A percentile compares a stretch with the other conserved stretches of the same genome.
These are phyloP conservation scores for Jaminaea rosea DNA, from an alignment of 1,284 basidiomycete genomes.

Conservation along the genomic window DNA sequence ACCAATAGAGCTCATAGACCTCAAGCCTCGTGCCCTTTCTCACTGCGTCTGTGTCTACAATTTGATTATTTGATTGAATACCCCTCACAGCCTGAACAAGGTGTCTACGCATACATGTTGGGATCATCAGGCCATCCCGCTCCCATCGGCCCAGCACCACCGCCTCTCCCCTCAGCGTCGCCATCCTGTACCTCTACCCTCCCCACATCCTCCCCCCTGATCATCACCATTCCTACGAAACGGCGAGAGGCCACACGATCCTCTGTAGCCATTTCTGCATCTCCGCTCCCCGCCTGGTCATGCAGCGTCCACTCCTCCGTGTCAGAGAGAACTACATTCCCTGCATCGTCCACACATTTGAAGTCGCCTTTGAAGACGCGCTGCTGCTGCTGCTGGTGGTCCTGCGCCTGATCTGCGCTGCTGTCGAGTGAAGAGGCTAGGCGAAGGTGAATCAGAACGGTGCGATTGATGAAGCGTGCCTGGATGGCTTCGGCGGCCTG, in stretches of 20 bases:
- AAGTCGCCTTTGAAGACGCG: not conserved
- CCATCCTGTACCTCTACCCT: not conserved
- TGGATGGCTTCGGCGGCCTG: not conserved
- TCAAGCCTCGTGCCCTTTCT: too few species aligned
- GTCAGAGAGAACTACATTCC: not conserved
- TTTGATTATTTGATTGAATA: too few species aligned
- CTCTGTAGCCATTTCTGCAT: not conserved
- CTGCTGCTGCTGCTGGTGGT: too few species aligned
- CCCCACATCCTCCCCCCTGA: not conserved
- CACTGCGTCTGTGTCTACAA: too few species aligned
- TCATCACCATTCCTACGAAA: conserved; percentile 1
- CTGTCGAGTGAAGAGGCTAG: too few species aligned
- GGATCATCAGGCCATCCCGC: too few species aligned
- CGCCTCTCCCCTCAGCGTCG: too few species aligned
- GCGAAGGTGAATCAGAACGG: not conserved
- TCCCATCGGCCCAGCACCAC: too few species aligned
- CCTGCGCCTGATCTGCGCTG: too few species aligned
- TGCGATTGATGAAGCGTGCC: not conserved
- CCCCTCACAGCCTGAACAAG: too few species aligned
- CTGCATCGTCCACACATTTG: not conserved
- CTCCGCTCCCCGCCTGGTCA: not conserved
- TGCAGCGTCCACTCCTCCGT: not conserved
- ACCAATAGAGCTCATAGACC: too few species aligned
- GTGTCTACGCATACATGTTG: too few species aligned
- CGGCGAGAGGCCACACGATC: not conserved